Conservation (phyloP, 345 rosid species). For the Ceriops decandra region DNA sequence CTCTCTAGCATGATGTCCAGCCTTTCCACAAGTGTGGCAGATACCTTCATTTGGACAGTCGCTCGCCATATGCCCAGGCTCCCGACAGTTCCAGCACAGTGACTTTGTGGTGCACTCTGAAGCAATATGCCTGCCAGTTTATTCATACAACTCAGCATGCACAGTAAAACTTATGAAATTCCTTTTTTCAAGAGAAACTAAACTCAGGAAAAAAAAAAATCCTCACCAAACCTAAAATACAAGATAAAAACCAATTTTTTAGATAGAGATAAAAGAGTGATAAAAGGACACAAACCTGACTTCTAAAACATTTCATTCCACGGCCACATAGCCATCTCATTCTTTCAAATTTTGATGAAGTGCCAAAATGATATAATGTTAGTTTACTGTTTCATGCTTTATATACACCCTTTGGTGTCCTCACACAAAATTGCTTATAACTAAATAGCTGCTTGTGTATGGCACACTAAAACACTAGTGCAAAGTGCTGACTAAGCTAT, state of each 20-base stretch:
- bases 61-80: conserved; percentile 84
- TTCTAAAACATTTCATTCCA: background rate
- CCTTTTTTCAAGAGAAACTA: no score
- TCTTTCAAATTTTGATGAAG: background rate
- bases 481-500: background rate
- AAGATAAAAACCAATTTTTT: no score
- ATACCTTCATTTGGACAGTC: conserved; percentile 87
- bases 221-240: no score
- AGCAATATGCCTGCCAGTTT: conserved; percentile 73
- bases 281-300: background rate
- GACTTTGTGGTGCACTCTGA: conserved; percentile 88
- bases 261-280: no score
- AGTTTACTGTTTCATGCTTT: no score
- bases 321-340: background rate
- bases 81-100: conserved; percentile 93
- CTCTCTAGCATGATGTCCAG: conserved; percentile 87
- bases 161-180: background rate
- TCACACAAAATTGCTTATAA: no score
- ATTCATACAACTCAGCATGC: conserved; percentile 1
- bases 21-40: conserved; percentile 96
- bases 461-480: no score
- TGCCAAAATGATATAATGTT: background rate
- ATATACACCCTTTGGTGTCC: no score
- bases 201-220: no score
- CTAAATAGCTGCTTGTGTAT: no score